A percentile compares a stretch with the other conserved stretches of the same genome.
These are phyloP conservation scores for Paraconiothyrium brasiliense DNA, from an alignment of 2,329 filamentous ascomycete genomes.

Conservation along the genomic window DNA sequence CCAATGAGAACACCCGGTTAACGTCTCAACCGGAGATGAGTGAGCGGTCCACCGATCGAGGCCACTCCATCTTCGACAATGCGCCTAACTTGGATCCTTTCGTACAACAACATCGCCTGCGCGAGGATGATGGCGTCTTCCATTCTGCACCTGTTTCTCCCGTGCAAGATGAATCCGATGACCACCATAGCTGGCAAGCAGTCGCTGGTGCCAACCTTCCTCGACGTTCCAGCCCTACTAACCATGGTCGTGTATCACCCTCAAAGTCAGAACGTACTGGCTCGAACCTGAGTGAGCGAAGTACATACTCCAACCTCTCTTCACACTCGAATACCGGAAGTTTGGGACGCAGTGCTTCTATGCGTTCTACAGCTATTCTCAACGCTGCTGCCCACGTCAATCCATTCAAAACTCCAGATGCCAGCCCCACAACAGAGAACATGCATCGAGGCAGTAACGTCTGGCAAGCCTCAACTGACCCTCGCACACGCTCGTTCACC, in stretches of 20 bases:
- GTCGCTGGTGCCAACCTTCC: conserved; percentile 21
- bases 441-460: conserved; percentile 27
- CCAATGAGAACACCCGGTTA: conserved; percentile 28
- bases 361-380: conserved; percentile 54
- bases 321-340: conserved; percentile 52
- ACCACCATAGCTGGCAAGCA: conserved; percentile 27
- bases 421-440: conserved; percentile 40
- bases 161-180: conserved; percentile 22
- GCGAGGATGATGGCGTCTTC: conserved; percentile 28
- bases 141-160: conserved; percentile 35
- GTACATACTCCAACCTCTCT: conserved; percentile 55
- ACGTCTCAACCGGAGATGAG: conserved; percentile 36
- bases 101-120: conserved; percentile 47
- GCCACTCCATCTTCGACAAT: conserved; percentile 38
- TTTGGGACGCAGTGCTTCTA: conserved; percentile 56
- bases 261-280: conserved; percentile 64
- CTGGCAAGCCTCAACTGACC: conserved; percentile 32
- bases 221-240: conserved; percentile 27
- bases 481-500: conserved; percentile 40
- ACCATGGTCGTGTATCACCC: conserved; percentile 54
- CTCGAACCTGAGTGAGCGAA: conserved; percentile 65
- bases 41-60: conserved; percentile 28
- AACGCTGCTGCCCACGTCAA: conserved; percentile 37
- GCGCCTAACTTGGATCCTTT: conserved; percentile 54
- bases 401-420: conserved; percentile 45